A percentile compares a stretch with the other conserved stretches of the same genome.
Evolutionary conservation across 2,329 filamentous ascomycete genomes (phyloP).

Genomic region (Fusarium chaquense): DNA sequence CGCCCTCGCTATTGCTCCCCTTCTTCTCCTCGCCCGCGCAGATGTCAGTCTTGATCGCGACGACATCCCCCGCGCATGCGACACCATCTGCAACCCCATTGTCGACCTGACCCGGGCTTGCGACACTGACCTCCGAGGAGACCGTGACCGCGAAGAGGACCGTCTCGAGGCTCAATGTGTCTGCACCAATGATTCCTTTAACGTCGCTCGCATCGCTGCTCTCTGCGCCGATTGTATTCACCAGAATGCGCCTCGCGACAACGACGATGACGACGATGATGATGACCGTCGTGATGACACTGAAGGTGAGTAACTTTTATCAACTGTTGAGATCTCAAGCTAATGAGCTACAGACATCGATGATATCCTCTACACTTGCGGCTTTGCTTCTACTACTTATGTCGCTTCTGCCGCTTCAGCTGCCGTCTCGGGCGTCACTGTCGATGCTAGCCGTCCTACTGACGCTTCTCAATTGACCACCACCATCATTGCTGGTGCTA

Average conservation of each 20-base stretch:
- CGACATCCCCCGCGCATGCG: constrained; percentile 53
- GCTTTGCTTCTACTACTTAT: constrained; percentile 52
- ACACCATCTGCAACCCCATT: constrained; percentile 54
- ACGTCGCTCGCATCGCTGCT: constrained; percentile 53
- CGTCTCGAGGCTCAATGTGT: constrained; percentile 56
- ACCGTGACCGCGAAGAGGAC: constrained; percentile 52
- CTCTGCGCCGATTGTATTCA: constrained; percentile 56
- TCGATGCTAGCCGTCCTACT: constrained; percentile 51
- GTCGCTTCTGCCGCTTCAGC: constrained; percentile 46
- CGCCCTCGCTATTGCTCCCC: constrained; percentile 47
- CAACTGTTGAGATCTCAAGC: neutral
- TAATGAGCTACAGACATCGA: constrained; percentile 49
- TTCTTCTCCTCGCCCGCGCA: constrained; percentile 49
- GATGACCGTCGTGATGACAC: constrained; percentile 38
- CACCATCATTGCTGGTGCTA: constrained; percentile 46
- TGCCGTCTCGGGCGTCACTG: constrained; percentile 47
- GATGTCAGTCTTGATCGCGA: constrained; percentile 52
- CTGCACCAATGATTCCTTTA: constrained; percentile 57
- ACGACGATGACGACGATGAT: constrained; percentile 37
- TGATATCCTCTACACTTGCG: constrained; percentile 52
- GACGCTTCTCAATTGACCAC: constrained; percentile 53
- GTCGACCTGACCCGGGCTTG: constrained; percentile 53
- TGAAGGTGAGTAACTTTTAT: constrained; percentile 33
- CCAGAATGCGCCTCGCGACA: constrained; percentile 46
- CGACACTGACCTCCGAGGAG: constrained; percentile 49